phyloP scores from a whole-genome alignment of 2,329 filamentous ascomycete genomes.

The Orbilia brochopaga region DNA sequence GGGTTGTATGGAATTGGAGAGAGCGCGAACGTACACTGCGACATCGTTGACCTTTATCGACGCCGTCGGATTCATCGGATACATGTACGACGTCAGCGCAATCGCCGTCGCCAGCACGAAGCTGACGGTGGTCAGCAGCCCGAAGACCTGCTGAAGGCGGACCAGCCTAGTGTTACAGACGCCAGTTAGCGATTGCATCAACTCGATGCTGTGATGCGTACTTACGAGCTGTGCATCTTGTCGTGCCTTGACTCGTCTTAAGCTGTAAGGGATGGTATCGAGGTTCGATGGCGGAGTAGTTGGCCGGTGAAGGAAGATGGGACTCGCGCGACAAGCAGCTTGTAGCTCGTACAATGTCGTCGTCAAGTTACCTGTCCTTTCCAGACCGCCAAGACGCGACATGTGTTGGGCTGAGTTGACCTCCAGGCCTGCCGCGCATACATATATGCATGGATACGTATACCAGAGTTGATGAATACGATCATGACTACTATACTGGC shows the following conservation, averaged over 20 bases:
- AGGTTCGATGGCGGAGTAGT: conserved; percentile 9
- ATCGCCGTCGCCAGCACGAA: conserved; percentile 80
- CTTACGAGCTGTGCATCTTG: conserved; percentile 52
- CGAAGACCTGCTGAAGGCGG: conserved; percentile 88
- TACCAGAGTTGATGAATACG: no score
- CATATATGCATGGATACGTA: no score
- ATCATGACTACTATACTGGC: not conserved
- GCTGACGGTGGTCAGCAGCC: conserved; percentile 95
- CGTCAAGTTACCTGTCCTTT: conserved; percentile 45
- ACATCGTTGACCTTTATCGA: conserved; percentile 72
- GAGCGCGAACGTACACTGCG: conserved; percentile 72
- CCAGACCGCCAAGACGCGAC: conserved; percentile 28
- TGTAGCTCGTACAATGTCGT: conserved; percentile 7
- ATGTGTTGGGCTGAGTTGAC: conserved; percentile 23
- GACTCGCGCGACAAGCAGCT: conserved; percentile 28
- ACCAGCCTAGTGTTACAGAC: conserved; percentile 65
- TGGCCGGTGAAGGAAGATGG: conserved; percentile 5
- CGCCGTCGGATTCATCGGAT: conserved; percentile 71
- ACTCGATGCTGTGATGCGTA: not conserved
- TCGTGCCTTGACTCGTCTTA: no score
- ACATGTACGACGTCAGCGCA: conserved; percentile 76
- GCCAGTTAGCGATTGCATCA: conserved; percentile 1
- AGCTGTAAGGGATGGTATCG: conserved; percentile 1
- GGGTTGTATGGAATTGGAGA: no score
- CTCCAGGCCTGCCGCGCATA: not conserved